Base-by-base conservation (phyloP, 2,329 filamentous ascomycete genomes). In the Aspergillus ibericus region DNA sequence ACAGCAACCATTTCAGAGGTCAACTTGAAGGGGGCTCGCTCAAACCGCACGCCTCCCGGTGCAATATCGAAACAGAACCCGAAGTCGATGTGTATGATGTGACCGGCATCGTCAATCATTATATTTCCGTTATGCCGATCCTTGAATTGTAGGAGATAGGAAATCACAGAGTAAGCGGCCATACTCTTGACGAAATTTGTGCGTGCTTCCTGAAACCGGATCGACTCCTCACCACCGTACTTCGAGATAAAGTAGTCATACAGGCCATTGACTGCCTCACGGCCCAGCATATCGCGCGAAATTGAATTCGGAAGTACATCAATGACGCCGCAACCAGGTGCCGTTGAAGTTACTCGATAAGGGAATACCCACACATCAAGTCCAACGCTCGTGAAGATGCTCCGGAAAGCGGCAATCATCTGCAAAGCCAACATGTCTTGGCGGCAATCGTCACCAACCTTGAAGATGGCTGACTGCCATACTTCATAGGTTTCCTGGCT, bases 401-500 rank as follows among this genome's bases (percentile, higher is more conserved):
- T 93, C 22, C 95, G 88, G 82, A 99, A 99, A 1, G 93, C 92
- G 0, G 95, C 89, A 73, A 99, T 97, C 89, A 99, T 96, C 76
- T 99, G 95, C 61, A 99, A 81, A 1, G 95, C 95, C 60, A 99
- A 82, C 53, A 99, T 90, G 69, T 99, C 96, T 77, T 99, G 95
- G 52, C 95, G 89, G 73, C 95, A 98, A 75, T 99, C 95, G 73
- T 99, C 95, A 62, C 95, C 95, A 50, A 99, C 96, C 75, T 99
- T 99, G 87, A 99, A 99, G 71, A 99, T 99, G 57, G 93, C 95
- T 1, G 92, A 96, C 75, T 99, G 95, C 96, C 95, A 98, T n/a
- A 93, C 89, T 75, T 99, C 96, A 66, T 96, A 86, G 0, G 87
- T 91, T 68, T 84, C 85, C 69, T 67, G 57, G 64, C 63, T 47